Base-by-base conservation (phyloP, 345 rosid species). In the Salix suchowensis region DNA sequence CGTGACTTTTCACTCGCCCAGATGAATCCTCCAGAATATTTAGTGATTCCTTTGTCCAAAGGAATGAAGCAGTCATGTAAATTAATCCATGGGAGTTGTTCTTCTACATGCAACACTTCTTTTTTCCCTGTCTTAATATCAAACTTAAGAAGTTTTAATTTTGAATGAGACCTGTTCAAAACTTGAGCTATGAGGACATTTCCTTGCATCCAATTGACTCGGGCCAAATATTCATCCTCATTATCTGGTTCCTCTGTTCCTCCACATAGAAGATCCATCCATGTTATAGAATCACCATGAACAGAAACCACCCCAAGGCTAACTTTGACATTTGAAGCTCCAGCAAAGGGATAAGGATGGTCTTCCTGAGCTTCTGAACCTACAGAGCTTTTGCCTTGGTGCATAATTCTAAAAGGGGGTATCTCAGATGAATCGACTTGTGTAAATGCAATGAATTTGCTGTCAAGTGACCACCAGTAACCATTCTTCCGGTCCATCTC, bases 401-500 rank as follows among this genome's bases (percentile, higher is more conserved):
- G 99, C 99, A 96, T 89, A 73, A 96, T 96, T 89, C 99, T 89
- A 79, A 85, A 96, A 68, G 83, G 88, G 60, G 98, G 98, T 65
- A 91, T 83, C 28, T 82, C 82, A 23, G 92, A 90, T 77, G 91
- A 86, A 90, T 95, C 92, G 6, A 89, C 98, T 88, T 93, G 80
- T 10, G 97, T 86, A 72, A 89, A 93, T 11, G 99, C 97, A 65
- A 96, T 90, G 73, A 83, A 89, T 84, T 86, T 88, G 88, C 97
- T 89, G 78, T 96, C 99, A 69, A 86, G 86, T 50, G 99, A 96
- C 99, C 99, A 96, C 99, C 99, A 96, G 70, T 90, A 96, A 19
- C 99, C 99, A 78, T 80, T 89, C 80, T 94, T 91, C 26, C 99
- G 82, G 73, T 93, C 99, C 99, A 96, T 96, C 88, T 96, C 99